These are phyloP conservation scores for Cladorrhinum sp. DNA, from an alignment of 2,329 filamentous ascomycete species.

Conservation along the genomic window DNA sequence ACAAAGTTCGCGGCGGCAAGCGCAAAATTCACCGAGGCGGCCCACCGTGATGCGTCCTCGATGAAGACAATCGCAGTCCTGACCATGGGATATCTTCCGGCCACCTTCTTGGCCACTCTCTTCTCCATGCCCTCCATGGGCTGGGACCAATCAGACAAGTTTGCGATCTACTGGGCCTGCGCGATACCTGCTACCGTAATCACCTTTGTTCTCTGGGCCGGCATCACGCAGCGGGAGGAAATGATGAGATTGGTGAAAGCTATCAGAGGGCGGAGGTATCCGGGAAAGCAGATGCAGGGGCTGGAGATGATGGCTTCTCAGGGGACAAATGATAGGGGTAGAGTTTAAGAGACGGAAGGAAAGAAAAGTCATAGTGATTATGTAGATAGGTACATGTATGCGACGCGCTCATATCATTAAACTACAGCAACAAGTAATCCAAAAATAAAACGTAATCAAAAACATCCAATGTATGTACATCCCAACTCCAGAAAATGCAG, in stretches of 20 bases:
- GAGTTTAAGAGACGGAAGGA: too few relatives aligned
- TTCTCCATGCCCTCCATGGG: conserved; percentile 27
- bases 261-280: too few relatives aligned
- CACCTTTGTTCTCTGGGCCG: conserved; percentile 14
- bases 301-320: too few relatives aligned
- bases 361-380: too few relatives aligned
- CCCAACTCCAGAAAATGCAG: not conserved
- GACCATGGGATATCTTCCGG: conserved; percentile 40
- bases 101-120: conserved; percentile 40
- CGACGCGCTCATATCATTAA: too few relatives aligned
- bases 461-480: too few relatives aligned
- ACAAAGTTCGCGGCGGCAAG: not conserved
- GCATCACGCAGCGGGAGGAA: not conserved
- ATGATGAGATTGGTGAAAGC: too few relatives aligned
- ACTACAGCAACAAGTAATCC: too few relatives aligned
- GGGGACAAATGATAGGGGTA: too few relatives aligned
- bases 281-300: too few relatives aligned
- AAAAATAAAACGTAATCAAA: too few relatives aligned
- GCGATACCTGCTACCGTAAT: conserved; percentile 16
- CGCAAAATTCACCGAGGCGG: conserved; percentile 24
- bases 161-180: conserved; percentile 25
- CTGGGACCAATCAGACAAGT: conserved; percentile 5
- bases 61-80: conserved; percentile 42
- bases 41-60: conserved; percentile 37
- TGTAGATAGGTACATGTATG: too few relatives aligned